phyloP scores from a whole-genome alignment of 2,329 filamentous ascomycete genomes.

The Zarea fungicola region DNA sequence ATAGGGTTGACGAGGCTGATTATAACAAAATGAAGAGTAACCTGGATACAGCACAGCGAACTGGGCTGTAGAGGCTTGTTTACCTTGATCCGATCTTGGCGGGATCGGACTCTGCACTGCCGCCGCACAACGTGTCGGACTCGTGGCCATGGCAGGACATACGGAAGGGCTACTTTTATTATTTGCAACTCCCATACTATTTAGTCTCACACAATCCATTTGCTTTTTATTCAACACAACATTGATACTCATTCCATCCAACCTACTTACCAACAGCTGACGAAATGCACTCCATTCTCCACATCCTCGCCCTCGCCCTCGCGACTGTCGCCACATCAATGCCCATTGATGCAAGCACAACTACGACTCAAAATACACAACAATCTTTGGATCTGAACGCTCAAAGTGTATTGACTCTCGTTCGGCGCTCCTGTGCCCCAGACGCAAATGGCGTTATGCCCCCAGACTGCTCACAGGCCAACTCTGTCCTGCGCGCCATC shows the following conservation, averaged over 20 bases:
- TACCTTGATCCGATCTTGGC: not conserved
- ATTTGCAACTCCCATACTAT: no score
- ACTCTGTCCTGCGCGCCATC: conserved; percentile 1
- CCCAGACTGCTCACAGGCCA: not conserved
- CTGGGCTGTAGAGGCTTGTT: no score
- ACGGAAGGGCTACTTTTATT: no score
- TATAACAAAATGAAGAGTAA: no score
- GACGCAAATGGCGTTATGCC: not conserved
- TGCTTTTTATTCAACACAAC: not conserved
- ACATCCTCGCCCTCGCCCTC: conserved; percentile 7
- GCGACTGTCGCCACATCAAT: conserved; percentile 5
- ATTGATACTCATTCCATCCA: not conserved
- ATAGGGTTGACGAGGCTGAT: no score
- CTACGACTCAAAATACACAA: no score
- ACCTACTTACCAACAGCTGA: not conserved
- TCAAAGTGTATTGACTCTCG: not conserved
- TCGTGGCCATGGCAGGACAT: no score
- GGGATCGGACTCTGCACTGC: not conserved
- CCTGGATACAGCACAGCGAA: no score
- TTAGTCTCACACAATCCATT: no score
- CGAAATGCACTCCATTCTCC: not conserved
- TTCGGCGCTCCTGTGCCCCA: not conserved
- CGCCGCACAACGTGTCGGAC: no score
- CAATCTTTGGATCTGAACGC: not conserved
- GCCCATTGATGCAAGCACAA: not conserved